Percentiles rank a stretch among this genome's conserved stretches.
These are phyloP conservation scores for Fusarium goolgardi DNA, from an alignment of 2,329 filamentous ascomycete genomes.

Conservation along the genomic window DNA sequence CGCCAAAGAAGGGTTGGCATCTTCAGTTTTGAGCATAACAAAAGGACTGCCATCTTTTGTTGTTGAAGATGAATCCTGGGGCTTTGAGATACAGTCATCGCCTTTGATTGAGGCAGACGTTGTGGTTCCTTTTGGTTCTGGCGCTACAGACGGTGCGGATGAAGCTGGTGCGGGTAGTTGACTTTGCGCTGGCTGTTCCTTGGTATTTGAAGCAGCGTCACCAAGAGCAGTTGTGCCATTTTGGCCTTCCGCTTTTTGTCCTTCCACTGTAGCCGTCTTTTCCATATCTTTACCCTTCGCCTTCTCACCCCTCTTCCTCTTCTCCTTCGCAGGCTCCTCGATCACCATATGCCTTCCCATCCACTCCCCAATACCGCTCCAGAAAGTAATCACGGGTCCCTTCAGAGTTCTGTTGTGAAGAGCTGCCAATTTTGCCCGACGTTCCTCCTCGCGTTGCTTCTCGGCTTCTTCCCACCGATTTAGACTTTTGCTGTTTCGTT, in stretches of 20 bases:
- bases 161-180: slow-evolving; percentile 11
- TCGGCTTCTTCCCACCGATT: slow-evolving; percentile 96
- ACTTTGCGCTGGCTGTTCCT: slow-evolving; percentile 21
- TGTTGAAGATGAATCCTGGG: slow-evolving; percentile 5
- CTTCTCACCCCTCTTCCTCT: slow-evolving; percentile 58
- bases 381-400: slow-evolving; percentile 90
- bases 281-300: slow-evolving; percentile 44
- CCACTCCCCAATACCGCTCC: slow-evolving; percentile 91
- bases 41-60: not conserved
- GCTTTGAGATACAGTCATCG: slow-evolving; percentile 11
- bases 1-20: slow-evolving; percentile 22
- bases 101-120: slow-evolving; percentile 9
- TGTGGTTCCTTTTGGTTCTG: slow-evolving; percentile 6
- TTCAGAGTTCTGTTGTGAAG: slow-evolving; percentile 87
- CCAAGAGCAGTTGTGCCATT: not conserved
- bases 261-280: slow-evolving; percentile 15
- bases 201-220: slow-evolving; percentile 8
- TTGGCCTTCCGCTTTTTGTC: slow-evolving; percentile 24
- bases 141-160: not conserved
- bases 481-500: slow-evolving; percentile 87
- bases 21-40: slow-evolving; percentile 24
- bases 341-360: slow-evolving; percentile 75
- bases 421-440: slow-evolving; percentile 84
- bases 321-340: slow-evolving; percentile 71
- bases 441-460: slow-evolving; percentile 85